Evolutionary conservation across 441 rosid species (phyloP).

Genomic region (Croton setiger): DNA sequence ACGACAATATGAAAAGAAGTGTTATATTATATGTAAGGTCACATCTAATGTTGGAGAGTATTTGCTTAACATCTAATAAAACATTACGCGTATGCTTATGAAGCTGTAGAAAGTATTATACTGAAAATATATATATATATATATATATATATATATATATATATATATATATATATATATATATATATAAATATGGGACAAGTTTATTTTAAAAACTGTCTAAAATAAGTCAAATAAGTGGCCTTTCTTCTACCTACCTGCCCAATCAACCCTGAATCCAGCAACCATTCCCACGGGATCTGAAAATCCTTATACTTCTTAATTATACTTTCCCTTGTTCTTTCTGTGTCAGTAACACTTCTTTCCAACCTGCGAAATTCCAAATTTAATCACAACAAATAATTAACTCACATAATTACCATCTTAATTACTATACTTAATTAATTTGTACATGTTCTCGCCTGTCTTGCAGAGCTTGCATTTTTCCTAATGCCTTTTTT

Average conservation of each 20-base stretch:
- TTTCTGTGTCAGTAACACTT: constrained; percentile 63
- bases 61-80: too few species aligned
- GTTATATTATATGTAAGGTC: too few species aligned
- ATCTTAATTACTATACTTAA: constrained; percentile 2
- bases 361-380: constrained; percentile 60
- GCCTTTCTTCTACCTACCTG: constrained; percentile 67
- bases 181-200: too few species aligned
- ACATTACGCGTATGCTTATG: too few species aligned
- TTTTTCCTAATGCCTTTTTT: constrained; percentile 54
- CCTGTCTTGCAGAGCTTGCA: constrained; percentile 90
- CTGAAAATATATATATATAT: too few species aligned
- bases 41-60: too few species aligned
- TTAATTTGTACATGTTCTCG: constrained; percentile 51
- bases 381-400: neutral
- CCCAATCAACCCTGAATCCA: constrained; percentile 67
- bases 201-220: too few species aligned
- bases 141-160: too few species aligned
- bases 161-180: too few species aligned
- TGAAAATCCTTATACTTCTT: constrained; percentile 59
- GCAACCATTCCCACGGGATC: constrained; percentile 92
- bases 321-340: constrained; percentile 67
- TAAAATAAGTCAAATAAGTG: constrained; percentile 22
- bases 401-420: neutral
- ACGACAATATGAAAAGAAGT: too few species aligned
- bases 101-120: too few species aligned